Percentiles rank a stretch among this genome's conserved stretches.
Conservation (phyloP, 257 asterid species). For the Lithospermum erythrorhizon region DNA sequence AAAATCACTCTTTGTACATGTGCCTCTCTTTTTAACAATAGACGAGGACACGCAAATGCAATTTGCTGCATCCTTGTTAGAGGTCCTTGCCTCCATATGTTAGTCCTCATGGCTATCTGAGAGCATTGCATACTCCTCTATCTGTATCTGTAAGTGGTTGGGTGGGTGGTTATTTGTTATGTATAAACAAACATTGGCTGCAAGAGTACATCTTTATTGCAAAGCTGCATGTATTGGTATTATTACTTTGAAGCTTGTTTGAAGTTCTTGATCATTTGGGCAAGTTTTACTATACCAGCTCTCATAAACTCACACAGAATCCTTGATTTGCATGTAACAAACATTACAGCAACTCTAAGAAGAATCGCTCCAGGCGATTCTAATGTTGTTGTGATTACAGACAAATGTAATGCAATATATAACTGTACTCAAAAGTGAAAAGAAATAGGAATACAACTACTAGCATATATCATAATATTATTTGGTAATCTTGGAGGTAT, state of each 20-base stretch:
- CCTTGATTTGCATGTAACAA: too few species aligned
- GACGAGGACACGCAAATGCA: slow-evolving; percentile 96
- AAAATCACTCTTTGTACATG: slow-evolving; percentile 76
- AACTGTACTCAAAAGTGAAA: too few species aligned
- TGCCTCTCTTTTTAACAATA: slow-evolving; percentile 82
- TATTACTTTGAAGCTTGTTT: not conserved
- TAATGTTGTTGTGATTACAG: too few species aligned
- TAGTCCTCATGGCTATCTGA: slow-evolving; percentile 14
- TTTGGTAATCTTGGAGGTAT: not conserved
- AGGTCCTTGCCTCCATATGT: slow-evolving; percentile 53
- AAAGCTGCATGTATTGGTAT: not conserved
- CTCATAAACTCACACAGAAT: too few species aligned
- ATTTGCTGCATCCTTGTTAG: slow-evolving; percentile 74
- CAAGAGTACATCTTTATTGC: not conserved
- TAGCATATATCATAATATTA: not conserved
- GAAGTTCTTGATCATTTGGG: not conserved
- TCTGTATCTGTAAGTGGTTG: slow-evolving; percentile 1
- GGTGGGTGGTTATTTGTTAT: slow-evolving; percentile 1
- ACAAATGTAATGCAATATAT: too few species aligned
- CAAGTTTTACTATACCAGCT: too few species aligned
- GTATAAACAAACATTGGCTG: too few species aligned
- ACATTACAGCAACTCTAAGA: too few species aligned
- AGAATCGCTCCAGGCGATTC: too few species aligned
- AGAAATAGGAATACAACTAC: not conserved
- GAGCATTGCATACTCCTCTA: not conserved